phyloP scores from a whole-genome alignment of 2,329 filamentous ascomycete genomes.

The Nothopassalora personata region DNA sequence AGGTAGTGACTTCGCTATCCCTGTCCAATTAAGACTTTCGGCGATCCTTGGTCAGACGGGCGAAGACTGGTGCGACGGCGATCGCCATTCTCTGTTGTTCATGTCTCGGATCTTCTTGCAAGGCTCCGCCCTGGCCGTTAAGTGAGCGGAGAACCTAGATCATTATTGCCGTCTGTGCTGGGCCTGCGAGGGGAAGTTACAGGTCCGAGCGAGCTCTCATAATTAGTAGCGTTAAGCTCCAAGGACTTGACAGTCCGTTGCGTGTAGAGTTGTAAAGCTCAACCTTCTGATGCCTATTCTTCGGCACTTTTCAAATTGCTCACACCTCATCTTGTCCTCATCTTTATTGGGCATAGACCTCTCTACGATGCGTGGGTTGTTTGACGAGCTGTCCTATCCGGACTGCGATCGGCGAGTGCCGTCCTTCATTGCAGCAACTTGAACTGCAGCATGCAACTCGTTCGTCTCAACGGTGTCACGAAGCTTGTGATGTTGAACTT shows the following conservation, averaged over 20 bases:
- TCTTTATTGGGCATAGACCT: neutral
- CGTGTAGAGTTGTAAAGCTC: neutral
- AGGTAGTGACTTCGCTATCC: neutral
- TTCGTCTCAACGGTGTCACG: no score
- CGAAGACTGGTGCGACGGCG: neutral
- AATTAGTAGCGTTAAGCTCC: neutral
- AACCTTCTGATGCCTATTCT: conserved; percentile 4
- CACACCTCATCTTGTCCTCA: neutral
- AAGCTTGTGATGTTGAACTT: neutral
- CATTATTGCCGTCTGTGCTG: conserved; percentile 11
- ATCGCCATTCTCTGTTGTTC: conserved; percentile 2
- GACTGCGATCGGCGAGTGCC: neutral
- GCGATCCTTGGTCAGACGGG: neutral
- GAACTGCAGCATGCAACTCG: no score
- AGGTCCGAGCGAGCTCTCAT: neutral
- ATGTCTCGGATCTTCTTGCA: conserved; percentile 8
- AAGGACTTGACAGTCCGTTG: neutral
- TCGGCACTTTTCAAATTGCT: conserved; percentile 1
- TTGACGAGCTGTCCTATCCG: neutral
- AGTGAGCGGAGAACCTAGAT: conserved; percentile 14
- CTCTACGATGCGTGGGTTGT: no score
- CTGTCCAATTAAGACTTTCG: neutral
- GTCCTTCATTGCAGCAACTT: no score
- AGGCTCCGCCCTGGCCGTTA: conserved; percentile 6
- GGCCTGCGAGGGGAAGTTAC: neutral